Evolutionary conservation across 2,329 filamentous ascomycete species (phyloP), one percentile per base, ranked within the genome.

Genomic region (Aspergillus calidoustus): DNA sequence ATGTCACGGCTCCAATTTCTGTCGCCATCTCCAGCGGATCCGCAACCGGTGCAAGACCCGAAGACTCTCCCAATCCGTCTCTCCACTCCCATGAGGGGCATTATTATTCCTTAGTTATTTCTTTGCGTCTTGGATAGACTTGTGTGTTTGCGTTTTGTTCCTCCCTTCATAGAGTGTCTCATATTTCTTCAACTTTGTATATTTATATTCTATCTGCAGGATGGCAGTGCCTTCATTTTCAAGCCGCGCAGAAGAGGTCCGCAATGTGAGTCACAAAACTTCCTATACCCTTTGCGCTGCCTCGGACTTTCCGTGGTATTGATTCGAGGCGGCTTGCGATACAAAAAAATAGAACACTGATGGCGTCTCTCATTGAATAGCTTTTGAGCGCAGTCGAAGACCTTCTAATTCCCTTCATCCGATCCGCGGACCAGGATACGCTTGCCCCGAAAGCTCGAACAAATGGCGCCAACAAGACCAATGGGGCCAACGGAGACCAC

Each of bases 341-440:
- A 5, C 23, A 46, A 44, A 41, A 38, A 9, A 38, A 28, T 28
- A 7, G 22, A 50, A 38, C 25, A 61, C 63, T 63, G 28, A 65
- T 49, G 19, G 15, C n/a, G 49, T 61, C 25, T 22, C 1, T 13
- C 15, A 15, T 41, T 25, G 11, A 38, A 6, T 52, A 80, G 78
- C 72, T 79, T 55, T 67, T 78, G 4, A 73, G 69, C 38, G 75
- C 78, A 41, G 78, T 81, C 34, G 71, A 81, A 68, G 72, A 77
- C 34, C 78, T 79, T 49, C 69, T 82, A 11, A 75, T 82, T 38
- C 76, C 77, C 3, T 82, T 81, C 66, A 78, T 82, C 57, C 72
- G 72, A 53, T 71, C 76, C 23, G 80, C 80, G 60, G 80, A 82
- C 62, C 64, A 73, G 28, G 71, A 74, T 49, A 54, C 61, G 49